phyloP scores from a whole-genome alignment of 495 filamentous ascomycete species.

The Penicillium bovifimosum region DNA sequence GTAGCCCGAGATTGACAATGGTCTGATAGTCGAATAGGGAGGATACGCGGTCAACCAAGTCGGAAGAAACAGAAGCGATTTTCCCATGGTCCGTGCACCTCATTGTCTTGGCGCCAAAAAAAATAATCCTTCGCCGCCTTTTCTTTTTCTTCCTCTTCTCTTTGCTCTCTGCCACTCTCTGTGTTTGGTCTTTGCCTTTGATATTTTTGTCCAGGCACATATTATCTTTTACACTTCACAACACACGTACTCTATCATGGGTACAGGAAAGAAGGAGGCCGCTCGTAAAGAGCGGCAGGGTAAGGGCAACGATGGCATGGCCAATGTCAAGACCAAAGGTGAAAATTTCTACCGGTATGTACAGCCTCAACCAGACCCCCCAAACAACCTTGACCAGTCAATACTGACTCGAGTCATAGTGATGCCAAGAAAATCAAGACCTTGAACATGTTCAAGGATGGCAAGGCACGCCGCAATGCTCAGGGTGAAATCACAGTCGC shows the following conservation, averaged over 20 bases:
- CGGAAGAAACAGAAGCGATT: slow-evolving; percentile 42
- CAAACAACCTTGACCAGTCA: not conserved
- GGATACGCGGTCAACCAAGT: slow-evolving; percentile 12
- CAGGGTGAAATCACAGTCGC: slow-evolving; percentile 72
- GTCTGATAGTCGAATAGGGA: slow-evolving; percentile 8
- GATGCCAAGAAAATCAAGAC: slow-evolving; percentile 81
- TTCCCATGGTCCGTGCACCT: slow-evolving; percentile 41
- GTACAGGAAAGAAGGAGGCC: slow-evolving; percentile 91
- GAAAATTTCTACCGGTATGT: slow-evolving; percentile 86
- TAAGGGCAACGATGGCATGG: slow-evolving; percentile 76
- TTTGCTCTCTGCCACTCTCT: slow-evolving; percentile 35
- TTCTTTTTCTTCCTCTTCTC: slow-evolving; percentile 29
- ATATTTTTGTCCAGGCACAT: slow-evolving; percentile 22
- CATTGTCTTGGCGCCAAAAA: slow-evolving; percentile 36
- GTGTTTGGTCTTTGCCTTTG: slow-evolving; percentile 29
- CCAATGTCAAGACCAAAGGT: slow-evolving; percentile 86
- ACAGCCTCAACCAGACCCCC: not conserved
- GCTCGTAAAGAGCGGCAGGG: slow-evolving; percentile 74
- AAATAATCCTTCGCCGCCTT: slow-evolving; percentile 24
- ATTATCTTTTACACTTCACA: slow-evolving; percentile 14
- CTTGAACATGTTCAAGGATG: slow-evolving; percentile 83
- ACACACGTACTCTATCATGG: slow-evolving; percentile 56
- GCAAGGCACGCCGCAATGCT: slow-evolving; percentile 68
- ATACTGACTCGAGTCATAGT: slow-evolving; percentile 31
- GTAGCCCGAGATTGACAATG: not conserved